Percentiles rank a stretch among this genome's conserved stretches.
phyloP scores from a whole-genome alignment of 768 basidiomycete genomes.

The Russula earlei region DNA sequence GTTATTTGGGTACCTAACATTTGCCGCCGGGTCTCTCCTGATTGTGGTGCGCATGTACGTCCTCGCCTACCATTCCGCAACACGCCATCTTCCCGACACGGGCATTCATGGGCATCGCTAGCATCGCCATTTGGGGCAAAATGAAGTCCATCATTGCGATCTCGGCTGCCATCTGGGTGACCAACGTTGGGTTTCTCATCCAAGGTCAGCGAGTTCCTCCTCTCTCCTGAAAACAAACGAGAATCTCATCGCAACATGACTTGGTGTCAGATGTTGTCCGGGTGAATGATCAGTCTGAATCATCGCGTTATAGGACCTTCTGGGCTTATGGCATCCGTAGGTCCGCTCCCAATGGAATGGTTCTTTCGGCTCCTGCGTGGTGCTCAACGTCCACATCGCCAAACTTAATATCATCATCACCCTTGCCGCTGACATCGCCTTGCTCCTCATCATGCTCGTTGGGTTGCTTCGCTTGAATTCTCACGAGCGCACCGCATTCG shows the following conservation, averaged over 20 bases:
- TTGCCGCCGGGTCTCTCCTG: not conserved
- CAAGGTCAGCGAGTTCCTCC: not conserved
- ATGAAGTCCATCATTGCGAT: not conserved
- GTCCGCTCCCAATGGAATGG: not conserved
- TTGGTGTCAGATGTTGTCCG: not conserved
- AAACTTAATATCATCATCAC: not conserved
- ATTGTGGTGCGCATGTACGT: constrained; percentile 2
- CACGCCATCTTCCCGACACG: not conserved
- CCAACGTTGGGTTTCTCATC: not conserved
- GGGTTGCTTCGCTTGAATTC: not conserved
- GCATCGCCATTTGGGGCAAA: constrained; percentile 5
- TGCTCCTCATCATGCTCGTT: not conserved
- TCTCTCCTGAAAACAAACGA: not conserved
- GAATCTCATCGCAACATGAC: not conserved
- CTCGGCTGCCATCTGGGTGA: not conserved
- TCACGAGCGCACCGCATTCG: not conserved
- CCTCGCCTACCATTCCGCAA: not conserved
- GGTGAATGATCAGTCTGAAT: not conserved
- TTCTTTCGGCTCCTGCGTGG: not conserved
- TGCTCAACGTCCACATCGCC: not conserved
- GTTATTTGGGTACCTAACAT: not conserved
- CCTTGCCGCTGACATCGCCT: not conserved
- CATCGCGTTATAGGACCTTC: too few relatives aligned
- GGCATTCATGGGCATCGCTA: not conserved
- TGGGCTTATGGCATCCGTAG: not conserved